Percentiles rank a stretch among this genome's conserved stretches.
These are phyloP conservation scores for Wickerhamiella slavikovae DNA, from an alignment of 805 yeast genomes.

Conservation along the genomic window DNA sequence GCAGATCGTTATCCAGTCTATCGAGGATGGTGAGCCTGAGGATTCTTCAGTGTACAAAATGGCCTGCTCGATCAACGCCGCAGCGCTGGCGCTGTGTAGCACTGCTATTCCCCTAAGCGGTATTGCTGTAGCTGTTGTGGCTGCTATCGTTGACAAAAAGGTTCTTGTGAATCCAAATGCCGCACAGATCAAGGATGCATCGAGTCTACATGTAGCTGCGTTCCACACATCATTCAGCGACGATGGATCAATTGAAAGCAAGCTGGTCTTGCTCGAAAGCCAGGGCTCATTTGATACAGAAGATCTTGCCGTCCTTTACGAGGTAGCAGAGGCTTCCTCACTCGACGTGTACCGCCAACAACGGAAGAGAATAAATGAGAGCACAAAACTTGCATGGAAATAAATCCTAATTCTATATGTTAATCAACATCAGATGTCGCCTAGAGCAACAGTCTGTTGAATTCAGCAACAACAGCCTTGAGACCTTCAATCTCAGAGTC, in stretches of 20 bases:
- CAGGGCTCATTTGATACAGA: constrained; percentile 45
- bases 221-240: no score
- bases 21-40: constrained; percentile 30
- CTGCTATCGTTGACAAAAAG: constrained; percentile 19
- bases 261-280: constrained; percentile 51
- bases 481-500: constrained; percentile 80
- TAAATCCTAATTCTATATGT: neutral
- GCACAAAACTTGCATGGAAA: neutral
- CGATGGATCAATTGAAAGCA: constrained; percentile 23
- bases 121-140: constrained; percentile 38
- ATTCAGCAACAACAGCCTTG: constrained; percentile 64
- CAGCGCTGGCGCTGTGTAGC: constrained; percentile 49
- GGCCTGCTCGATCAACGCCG: constrained; percentile 51
- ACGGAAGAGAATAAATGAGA: neutral
- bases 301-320: constrained; percentile 26
- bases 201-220: no score
- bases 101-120: constrained; percentile 51
- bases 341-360: neutral
- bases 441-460: constrained; percentile 25
- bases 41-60: constrained; percentile 28
- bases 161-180: constrained; percentile 25
- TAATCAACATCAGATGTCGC: neutral
- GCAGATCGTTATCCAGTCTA: constrained; percentile 45
- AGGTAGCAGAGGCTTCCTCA: neutral
- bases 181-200: constrained; percentile 22